Base-by-base conservation (phyloP, 2,329 filamentous ascomycete species). In the Hyphodiscus sp. region DNA sequence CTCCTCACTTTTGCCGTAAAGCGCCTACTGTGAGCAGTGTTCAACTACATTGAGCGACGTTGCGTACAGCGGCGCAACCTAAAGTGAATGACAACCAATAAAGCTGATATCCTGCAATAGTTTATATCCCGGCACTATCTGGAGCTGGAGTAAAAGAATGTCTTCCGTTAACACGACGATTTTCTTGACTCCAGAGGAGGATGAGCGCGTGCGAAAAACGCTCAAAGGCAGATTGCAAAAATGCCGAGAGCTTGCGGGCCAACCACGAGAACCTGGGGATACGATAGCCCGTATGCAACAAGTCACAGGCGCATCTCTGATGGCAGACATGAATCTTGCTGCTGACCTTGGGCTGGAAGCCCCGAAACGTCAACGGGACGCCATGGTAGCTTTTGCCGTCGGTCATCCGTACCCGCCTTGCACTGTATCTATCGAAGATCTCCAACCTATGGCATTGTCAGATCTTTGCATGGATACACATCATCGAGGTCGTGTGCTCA, bases 401-500 rank as follows among this genome's bases (percentile, higher is more conserved):
- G 53, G 49, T 4, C 19, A 41, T 16, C 49, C 52, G n/a, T 61
- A 61, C 20, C 46, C 51, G 5, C 54, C 58, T 8, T 61, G 57
- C n/a, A 51, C 20, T 19, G 19, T 49, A 33, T 45, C 43, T 11
- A 16, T 59, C 29, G 8, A 55, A n/a, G 57, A 56, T 13, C 53
- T 70, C 43, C 60, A 57, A 41, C 52, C 53, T 10, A 59, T 61
- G 49, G 30, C 49, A 16, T 16, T 59, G 2, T 58, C 56, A 20
- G 59, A 69, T 26, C 66, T 75, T 9, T 45, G 33, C 16, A 62
- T 73, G 26, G 69, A 74, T 56, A 73, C 64, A 16, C 71, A 74
- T 58, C 71, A 74, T 62, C 65, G 70, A 16, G 72, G 67, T 2
- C 70, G 67, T 42, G 48, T 71, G 19, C 50, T 72, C 7, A 26